Evolutionary conservation across 306 rosid genomes (phyloP).

Genomic region (Citrullus amarus): DNA sequence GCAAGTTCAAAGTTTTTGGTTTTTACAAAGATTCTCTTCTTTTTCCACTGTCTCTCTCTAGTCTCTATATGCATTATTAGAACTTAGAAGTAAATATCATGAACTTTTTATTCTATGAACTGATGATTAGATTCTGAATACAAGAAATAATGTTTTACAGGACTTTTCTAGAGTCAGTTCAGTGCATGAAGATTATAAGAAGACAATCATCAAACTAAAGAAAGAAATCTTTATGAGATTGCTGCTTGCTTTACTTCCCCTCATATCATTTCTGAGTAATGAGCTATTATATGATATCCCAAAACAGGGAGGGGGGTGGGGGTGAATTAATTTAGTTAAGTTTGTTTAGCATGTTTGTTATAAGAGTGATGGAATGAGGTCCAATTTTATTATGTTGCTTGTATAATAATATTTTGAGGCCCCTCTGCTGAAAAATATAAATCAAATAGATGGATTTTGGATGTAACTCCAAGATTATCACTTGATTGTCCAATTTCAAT

Average conservation of each 20-base stretch:
- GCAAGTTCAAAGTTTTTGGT: background rate
- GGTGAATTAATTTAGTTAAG: background rate
- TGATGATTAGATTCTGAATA: background rate
- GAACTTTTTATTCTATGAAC: background rate
- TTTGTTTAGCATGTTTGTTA: background rate
- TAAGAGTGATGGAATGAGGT: background rate
- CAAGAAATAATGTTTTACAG: slow-evolving; percentile 14
- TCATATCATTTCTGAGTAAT: background rate
- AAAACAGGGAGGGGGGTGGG: background rate
- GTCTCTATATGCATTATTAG: background rate
- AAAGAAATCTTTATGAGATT: background rate
- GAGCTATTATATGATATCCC: background rate
- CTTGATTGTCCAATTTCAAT: background rate
- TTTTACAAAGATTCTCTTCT: background rate
- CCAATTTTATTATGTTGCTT: background rate
- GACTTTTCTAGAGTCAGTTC: slow-evolving; percentile 24
- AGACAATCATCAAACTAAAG: slow-evolving; percentile 5
- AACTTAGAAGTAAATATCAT: background rate
- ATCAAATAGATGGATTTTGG: background rate
- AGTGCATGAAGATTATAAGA: slow-evolving; percentile 25
- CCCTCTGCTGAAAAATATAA: background rate
- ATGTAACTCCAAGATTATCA: background rate
- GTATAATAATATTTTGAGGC: background rate
- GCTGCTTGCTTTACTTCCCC: background rate
- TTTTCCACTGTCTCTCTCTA: background rate